Conservation (phyloP, 306 rosid species). For the Malus orientalis region DNA sequence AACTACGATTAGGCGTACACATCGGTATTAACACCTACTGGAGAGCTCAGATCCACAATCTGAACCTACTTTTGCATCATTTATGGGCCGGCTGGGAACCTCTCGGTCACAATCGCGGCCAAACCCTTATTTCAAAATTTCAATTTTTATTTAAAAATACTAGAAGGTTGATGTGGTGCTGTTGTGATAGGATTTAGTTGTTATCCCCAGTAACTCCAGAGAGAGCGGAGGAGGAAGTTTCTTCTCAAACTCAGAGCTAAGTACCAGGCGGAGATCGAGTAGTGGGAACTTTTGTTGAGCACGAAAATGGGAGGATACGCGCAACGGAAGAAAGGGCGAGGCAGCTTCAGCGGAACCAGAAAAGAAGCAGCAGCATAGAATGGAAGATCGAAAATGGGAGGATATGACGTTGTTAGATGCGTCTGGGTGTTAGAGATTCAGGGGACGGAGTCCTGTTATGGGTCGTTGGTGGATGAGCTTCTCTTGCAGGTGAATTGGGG, state of each 20-base stretch:
- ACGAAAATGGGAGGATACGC: slow-evolving; percentile 11
- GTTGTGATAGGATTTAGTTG: too few species aligned
- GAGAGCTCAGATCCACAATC: slow-evolving; percentile 20
- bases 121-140: slow-evolving; percentile 2
- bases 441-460: slow-evolving; percentile 18
- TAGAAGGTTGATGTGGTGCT: too few species aligned
- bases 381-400: background rate
- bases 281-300: slow-evolving; percentile 52
- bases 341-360: background rate
- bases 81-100: slow-evolving; percentile 47
- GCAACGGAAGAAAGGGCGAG: slow-evolving; percentile 31
- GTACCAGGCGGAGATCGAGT: slow-evolving; percentile 49
- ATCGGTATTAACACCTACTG: slow-evolving; percentile 15
- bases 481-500: slow-evolving; percentile 39
- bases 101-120: slow-evolving; percentile 42
- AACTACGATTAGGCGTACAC: slow-evolving; percentile 82
- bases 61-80: slow-evolving; percentile 38
- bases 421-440: background rate
- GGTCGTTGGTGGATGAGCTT: slow-evolving; percentile 39
- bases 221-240: slow-evolving; percentile 46
- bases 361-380: background rate
- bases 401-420: slow-evolving; percentile 14
- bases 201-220: slow-evolving; percentile 14
- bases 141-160: too few species aligned
- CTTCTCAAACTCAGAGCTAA: slow-evolving; percentile 42